These are phyloP conservation scores for Apiotrichum sp. DNA, from an alignment of 1,284 basidiomycete species.

Conservation along the genomic window DNA sequence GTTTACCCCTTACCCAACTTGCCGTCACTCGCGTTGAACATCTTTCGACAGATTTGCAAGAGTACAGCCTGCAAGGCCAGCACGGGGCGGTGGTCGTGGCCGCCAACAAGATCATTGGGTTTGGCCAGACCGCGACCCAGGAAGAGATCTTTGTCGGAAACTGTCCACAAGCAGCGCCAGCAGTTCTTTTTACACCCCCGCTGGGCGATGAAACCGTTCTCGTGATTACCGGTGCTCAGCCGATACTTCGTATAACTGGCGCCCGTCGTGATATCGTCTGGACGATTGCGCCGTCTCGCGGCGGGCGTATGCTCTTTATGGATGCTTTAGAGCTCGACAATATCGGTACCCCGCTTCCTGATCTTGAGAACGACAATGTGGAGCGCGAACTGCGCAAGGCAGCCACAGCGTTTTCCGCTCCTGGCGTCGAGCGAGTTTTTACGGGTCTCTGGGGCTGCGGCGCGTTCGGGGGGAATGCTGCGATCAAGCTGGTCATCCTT, in stretches of 20 bases:
- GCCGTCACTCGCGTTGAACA: background rate
- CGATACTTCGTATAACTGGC: background rate
- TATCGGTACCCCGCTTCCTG: background rate
- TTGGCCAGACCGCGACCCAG: background rate
- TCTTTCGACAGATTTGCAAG: background rate
- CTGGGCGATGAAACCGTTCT: background rate
- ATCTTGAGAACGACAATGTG: background rate
- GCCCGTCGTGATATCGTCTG: background rate
- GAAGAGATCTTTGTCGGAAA: background rate
- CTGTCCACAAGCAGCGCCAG: background rate
- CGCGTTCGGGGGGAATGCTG: conserved; percentile 1
- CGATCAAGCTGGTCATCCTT: background rate
- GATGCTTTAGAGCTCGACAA: background rate
- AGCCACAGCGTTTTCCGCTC: background rate
- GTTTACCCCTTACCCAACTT: background rate
- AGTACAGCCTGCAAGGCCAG: background rate
- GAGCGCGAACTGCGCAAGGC: conserved; percentile 1
- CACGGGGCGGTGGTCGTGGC: background rate
- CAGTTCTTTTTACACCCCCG: background rate
- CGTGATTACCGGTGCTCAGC: background rate
- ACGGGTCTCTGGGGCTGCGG: conserved; percentile 1
- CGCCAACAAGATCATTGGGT: conserved; percentile 4
- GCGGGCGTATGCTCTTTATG: background rate
- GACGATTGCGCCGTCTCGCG: background rate
- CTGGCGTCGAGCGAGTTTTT: background rate